Conservation (phyloP, 495 filamentous ascomycete genomes). For the Podospora tetraspora region DNA sequence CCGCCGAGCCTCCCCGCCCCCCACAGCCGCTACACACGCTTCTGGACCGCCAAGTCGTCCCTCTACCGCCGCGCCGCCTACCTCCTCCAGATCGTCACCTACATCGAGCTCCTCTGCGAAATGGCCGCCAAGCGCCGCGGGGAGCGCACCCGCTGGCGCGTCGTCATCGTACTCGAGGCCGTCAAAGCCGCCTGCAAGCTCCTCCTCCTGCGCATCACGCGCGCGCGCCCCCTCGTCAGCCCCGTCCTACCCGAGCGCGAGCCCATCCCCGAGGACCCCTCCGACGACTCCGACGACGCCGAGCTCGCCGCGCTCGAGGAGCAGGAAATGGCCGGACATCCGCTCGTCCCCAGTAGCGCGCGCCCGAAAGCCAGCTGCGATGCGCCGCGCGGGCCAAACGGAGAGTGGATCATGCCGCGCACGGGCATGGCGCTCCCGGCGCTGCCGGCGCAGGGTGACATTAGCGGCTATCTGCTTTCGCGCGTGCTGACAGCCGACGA, state of each 20-base stretch:
- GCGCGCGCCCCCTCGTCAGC: constrained; percentile 74
- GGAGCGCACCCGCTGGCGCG: constrained; percentile 79
- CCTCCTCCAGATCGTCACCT: constrained; percentile 80
- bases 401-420: constrained; percentile 89
- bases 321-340: constrained; percentile 20
- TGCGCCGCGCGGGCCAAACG: constrained; percentile 27
- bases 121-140: constrained; percentile 75
- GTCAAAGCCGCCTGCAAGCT: constrained; percentile 84
- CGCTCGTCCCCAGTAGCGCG: neutral
- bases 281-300: constrained; percentile 39
- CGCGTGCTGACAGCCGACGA: constrained; percentile 93
- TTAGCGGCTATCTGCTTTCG: constrained; percentile 79
- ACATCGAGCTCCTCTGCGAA: constrained; percentile 87
- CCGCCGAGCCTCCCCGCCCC: constrained; percentile 56
- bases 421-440: constrained; percentile 78
- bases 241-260: constrained; percentile 86
- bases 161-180: constrained; percentile 79
- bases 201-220: constrained; percentile 76
- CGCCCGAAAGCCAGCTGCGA: constrained; percentile 17
- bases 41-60: constrained; percentile 71
- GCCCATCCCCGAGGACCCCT: constrained; percentile 52
- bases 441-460: constrained; percentile 71
- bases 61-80: constrained; percentile 74
- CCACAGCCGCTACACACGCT: constrained; percentile 84
- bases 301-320: constrained; percentile 23